Conservation (phyloP, 257 asterid species). For the Scutellaria baicalensis region DNA sequence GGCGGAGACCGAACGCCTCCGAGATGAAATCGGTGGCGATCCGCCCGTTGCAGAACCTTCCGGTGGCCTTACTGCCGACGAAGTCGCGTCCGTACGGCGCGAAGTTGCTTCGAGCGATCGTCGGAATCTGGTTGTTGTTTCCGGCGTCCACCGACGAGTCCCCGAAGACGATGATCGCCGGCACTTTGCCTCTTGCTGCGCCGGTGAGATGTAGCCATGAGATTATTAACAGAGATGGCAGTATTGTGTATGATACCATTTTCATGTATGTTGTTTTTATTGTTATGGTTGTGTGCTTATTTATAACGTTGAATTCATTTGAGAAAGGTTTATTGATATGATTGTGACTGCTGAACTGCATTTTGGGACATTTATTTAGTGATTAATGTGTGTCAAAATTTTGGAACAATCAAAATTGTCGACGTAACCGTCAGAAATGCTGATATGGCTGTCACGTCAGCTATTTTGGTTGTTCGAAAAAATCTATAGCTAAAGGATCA, state of each 20-base stretch:
- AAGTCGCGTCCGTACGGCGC: slow-evolving; percentile 81
- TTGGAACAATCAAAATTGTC: too few species aligned
- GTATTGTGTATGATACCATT: neutral
- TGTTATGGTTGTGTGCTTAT: neutral
- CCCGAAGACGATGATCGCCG: slow-evolving; percentile 74
- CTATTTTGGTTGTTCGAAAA: too few species aligned
- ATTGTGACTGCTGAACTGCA: neutral
- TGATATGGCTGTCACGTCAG: too few species aligned
- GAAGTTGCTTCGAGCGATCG: slow-evolving; percentile 70
- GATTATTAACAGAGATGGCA: neutral
- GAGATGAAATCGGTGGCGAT: slow-evolving; percentile 73
- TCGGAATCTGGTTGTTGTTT: slow-evolving; percentile 62
- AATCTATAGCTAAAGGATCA: too few species aligned
- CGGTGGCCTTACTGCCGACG: slow-evolving; percentile 57
- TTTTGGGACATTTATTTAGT: neutral
- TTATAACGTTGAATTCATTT: neutral
- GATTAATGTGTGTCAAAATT: too few species aligned
- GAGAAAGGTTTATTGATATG: neutral
- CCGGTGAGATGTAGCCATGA: neutral
- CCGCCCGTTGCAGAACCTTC: slow-evolving; percentile 78
- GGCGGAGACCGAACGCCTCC: slow-evolving; percentile 60
- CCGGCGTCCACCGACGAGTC: slow-evolving; percentile 95
- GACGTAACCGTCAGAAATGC: too few species aligned
- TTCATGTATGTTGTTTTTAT: neutral
- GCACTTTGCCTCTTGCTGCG: slow-evolving; percentile 30